Evolutionary conservation across 2,329 filamentous ascomycete genomes (phyloP), one percentile per base, ranked within the genome.

Genomic region (Trichoderma koningii): DNA sequence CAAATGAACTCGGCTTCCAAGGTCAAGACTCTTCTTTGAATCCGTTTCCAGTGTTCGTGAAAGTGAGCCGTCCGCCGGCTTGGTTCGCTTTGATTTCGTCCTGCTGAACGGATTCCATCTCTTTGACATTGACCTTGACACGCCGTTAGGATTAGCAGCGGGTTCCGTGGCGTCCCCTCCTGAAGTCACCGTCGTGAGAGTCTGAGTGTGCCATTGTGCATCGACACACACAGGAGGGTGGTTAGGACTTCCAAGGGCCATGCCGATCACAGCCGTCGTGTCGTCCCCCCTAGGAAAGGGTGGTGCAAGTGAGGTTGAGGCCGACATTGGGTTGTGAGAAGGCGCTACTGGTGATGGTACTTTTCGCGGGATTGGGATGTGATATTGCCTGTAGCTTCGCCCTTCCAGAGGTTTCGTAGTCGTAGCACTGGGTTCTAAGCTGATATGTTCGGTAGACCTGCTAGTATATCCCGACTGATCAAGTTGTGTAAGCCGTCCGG

Each of bases 201-300:
- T 55, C 53, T 72, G 71, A 21, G 71, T 73, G 41, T 71, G 74
- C 69, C 73, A 76, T 41, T 73, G 73, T 21, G 69, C 66, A 42
- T 69, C 68, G 42, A 60, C 63, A 63, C 41, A 68, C 66, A 44
- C 48, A 41, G 78, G 77, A 17, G 77, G 75, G 45, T 79, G 78
- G n/a, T 81, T 78, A 26, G 90, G 90, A 71, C 89, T 92, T 38
- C 89, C 90, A 64, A 92, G 77, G 1, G 90, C 90, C 82, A 93
- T 88, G 10, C 90, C 90, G 67, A 93, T 92, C 69, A 79, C 81
- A 67, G 73, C 73, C n/a, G 75, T 68, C 12, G 71, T 71, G 21
- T 69, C 72, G 47, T 71, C 69, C 14, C 68, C 48, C 26, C 5
- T 34, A 17, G 17, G 23, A 19, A 28, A 21, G 15, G 62, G 50